Conservation (phyloP, 306 rosid genomes). For the Psophocarpus tetragonolobus region DNA sequence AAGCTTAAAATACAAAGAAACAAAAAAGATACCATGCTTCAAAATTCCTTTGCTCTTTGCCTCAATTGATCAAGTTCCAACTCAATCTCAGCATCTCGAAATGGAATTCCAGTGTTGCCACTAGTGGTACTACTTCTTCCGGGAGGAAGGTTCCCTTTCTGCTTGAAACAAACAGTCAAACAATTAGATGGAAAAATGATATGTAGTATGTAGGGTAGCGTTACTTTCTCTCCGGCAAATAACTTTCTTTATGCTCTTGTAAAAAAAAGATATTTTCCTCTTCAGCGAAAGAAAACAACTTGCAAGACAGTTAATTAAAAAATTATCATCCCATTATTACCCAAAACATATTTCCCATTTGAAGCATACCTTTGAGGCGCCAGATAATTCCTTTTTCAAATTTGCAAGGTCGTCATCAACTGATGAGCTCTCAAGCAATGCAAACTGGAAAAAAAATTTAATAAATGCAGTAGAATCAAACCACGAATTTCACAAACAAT, state of each 20-base stretch:
- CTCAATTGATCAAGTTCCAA: slow-evolving; percentile 80
- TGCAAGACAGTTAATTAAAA: slow-evolving; percentile 18
- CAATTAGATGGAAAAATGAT: background rate
- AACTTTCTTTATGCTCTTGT: background rate
- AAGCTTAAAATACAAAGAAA: slow-evolving; percentile 18
- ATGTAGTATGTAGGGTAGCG: background rate
- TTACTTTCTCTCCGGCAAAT: background rate
- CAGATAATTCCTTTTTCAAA: slow-evolving; percentile 80
- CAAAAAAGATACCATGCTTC: slow-evolving; percentile 20
- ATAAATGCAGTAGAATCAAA: slow-evolving; percentile 28
- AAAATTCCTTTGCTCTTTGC: slow-evolving; percentile 70
- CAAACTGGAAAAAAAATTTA: slow-evolving; percentile 74
- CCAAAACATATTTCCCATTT: slow-evolving; percentile 9
- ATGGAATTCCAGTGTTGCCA: slow-evolving; percentile 55
- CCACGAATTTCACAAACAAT: slow-evolving; percentile 16
- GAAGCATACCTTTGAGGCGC: slow-evolving; percentile 64
- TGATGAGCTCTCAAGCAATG: slow-evolving; percentile 80
- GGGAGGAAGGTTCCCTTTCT: slow-evolving; percentile 96
- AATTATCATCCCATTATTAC: background rate
- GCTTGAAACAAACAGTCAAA: slow-evolving; percentile 39
- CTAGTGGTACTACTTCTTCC: slow-evolving; percentile 63
- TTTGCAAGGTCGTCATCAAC: slow-evolving; percentile 84
- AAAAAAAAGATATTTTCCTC: background rate
- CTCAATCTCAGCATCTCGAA: slow-evolving; percentile 83
- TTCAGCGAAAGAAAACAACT: slow-evolving; percentile 26